Percentiles rank a stretch among this genome's conserved stretches.
phyloP scores from a whole-genome alignment of 2,329 filamentous ascomycete genomes.

The Colletotrichum melonis region DNA sequence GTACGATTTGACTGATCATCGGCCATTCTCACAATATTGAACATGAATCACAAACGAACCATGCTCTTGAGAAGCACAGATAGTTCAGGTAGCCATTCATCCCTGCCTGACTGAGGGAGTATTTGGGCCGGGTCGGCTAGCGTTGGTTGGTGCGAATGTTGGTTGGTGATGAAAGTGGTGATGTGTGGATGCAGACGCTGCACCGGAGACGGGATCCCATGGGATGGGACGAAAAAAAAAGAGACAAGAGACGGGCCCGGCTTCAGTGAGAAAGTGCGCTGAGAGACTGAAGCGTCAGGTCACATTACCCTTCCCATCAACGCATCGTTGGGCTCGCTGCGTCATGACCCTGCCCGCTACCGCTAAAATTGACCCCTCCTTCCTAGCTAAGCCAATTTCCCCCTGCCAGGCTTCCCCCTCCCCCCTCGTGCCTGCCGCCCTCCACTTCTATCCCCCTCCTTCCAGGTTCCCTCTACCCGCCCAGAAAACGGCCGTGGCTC shows the following conservation, averaged over 20 bases:
- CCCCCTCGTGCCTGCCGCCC: conserved; percentile 16
- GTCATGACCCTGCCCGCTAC: conserved; percentile 32
- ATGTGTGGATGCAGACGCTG: conserved; percentile 17
- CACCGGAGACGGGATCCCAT: conserved; percentile 6
- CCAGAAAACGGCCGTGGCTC: conserved; percentile 15
- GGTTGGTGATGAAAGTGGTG: conserved; percentile 33
- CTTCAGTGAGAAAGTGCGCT: not conserved
- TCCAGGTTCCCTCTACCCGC: not conserved
- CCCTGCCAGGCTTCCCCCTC: conserved; percentile 37
- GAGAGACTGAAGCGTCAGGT: conserved; percentile 8
- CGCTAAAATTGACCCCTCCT: conserved; percentile 33
- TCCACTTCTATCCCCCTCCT: conserved; percentile 25
- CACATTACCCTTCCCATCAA: conserved; percentile 21
- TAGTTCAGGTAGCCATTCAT: conserved; percentile 14
- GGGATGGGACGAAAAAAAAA: conserved; percentile 9
- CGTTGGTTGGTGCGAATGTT: conserved; percentile 7
- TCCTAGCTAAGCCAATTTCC: conserved; percentile 31
- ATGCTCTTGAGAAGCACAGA: not conserved
- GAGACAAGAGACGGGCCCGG: not conserved
- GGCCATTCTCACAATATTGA: not conserved
- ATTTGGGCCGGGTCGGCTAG: conserved; percentile 3
- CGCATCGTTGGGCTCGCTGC: conserved; percentile 7
- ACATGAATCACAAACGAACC: not conserved
- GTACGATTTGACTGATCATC: not conserved
- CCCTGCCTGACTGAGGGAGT: conserved; percentile 7